phyloP scores from a whole-genome alignment of 345 rosid species.

The Eucalyptus coolabah region DNA sequence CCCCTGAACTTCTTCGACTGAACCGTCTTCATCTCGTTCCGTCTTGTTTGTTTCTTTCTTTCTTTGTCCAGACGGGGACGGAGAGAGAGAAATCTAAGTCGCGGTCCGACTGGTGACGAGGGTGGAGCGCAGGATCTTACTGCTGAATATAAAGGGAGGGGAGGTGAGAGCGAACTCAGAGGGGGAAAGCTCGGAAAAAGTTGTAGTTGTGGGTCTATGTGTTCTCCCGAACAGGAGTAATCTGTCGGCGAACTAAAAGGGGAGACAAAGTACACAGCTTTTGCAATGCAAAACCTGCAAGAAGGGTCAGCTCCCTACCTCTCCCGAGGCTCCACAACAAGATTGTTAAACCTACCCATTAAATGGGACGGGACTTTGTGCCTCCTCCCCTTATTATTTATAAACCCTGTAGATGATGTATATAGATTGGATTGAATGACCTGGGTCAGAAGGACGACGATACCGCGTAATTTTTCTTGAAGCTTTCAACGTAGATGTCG shows the following conservation, averaged over 20 bases:
- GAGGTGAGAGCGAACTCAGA: not conserved
- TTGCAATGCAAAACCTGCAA: not conserved
- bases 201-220: not conserved
- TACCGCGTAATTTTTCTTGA: not conserved
- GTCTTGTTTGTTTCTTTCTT: not conserved
- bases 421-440: not conserved
- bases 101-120: not conserved
- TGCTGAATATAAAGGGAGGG: not conserved
- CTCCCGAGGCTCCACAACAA: not conserved
- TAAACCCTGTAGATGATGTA: not conserved
- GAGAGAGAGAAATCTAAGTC: not conserved
- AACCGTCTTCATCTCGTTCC: constrained; percentile 7
- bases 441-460: not conserved
- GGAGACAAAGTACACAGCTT: not conserved
- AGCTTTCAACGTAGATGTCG: not conserved
- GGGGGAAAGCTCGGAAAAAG: not conserved
- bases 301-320: not conserved
- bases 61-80: not conserved
- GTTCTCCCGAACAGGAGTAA: not conserved
- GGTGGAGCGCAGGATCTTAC: not conserved
- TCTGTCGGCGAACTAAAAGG: constrained; percentile 9
- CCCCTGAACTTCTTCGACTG: constrained; percentile 52
- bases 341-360: not conserved
- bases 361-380: not conserved
- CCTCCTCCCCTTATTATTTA: not conserved